These are phyloP conservation scores for Auriscalpium vulgare DNA, from an alignment of 768 basidiomycete species.

Conservation along the genomic window DNA sequence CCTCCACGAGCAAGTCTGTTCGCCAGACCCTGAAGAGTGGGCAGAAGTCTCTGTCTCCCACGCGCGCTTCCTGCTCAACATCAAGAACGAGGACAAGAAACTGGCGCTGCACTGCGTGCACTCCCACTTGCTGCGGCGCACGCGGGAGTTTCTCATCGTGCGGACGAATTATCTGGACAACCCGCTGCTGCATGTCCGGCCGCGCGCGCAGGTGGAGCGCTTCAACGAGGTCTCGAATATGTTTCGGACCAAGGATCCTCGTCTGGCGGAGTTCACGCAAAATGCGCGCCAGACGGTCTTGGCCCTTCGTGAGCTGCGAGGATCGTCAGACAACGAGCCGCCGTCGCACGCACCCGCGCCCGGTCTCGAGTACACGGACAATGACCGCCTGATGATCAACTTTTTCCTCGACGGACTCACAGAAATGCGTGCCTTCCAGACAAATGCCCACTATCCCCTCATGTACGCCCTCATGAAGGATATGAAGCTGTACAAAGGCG, in stretches of 20 bases:
- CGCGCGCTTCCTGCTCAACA: slow-evolving; percentile 32
- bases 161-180: slow-evolving; percentile 34
- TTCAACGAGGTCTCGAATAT: slow-evolving; percentile 42
- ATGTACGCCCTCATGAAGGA: slow-evolving; percentile 51
- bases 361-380: slow-evolving; percentile 36
- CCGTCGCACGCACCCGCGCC: slow-evolving; percentile 22
- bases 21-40: slow-evolving; percentile 46
- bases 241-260: slow-evolving; percentile 32
- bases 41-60: slow-evolving; percentile 43
- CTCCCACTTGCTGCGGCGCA: slow-evolving; percentile 50
- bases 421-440: slow-evolving; percentile 39
- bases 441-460: slow-evolving; percentile 52
- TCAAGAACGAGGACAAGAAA: slow-evolving; percentile 14
- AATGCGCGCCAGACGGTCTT: slow-evolving; percentile 41
- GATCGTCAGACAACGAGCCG: slow-evolving; percentile 12
- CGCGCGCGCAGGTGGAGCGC: slow-evolving; percentile 44
- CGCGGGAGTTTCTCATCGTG: slow-evolving; percentile 46
- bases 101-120: slow-evolving; percentile 49
- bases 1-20: slow-evolving; percentile 38
- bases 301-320: not conserved
- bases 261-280: slow-evolving; percentile 39
- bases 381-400: slow-evolving; percentile 49
- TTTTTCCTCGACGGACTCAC: slow-evolving; percentile 53
- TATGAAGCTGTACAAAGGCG: slow-evolving; percentile 31
- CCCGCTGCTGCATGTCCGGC: slow-evolving; percentile 57